Conservation (phyloP, 2,329 filamentous ascomycete species). For the Diaporthe destruens region DNA sequence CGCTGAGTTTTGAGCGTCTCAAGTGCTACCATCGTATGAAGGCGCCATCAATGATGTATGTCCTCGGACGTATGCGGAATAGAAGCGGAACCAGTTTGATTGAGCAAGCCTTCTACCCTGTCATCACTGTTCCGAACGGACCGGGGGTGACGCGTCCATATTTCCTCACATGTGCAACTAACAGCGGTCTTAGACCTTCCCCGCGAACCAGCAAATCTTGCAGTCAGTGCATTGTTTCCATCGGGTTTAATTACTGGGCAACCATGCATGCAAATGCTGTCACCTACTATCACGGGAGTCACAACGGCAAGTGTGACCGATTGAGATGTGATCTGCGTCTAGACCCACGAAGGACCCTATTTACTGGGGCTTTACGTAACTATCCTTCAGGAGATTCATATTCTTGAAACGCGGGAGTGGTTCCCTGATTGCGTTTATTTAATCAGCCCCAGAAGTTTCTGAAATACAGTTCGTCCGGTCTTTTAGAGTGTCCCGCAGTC, state of each 20-base stretch:
- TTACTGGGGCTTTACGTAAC: slow-evolving; percentile 27
- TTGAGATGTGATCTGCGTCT: slow-evolving; percentile 4
- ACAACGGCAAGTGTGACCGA: slow-evolving; percentile 3
- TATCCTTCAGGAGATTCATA: slow-evolving; percentile 1
- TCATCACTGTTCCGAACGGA: neutral
- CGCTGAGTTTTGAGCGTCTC: too few relatives aligned
- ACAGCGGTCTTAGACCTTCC: neutral
- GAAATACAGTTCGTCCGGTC: slow-evolving; percentile 31
- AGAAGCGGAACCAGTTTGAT: too few relatives aligned
- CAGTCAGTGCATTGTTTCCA: neutral
- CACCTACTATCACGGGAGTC: neutral
- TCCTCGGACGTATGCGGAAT: too few relatives aligned
- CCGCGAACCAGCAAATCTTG: neutral
- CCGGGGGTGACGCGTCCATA: neutral
- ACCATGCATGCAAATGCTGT: neutral
- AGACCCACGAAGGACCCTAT: neutral
- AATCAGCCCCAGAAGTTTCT: slow-evolving; percentile 24
- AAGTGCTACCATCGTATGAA: too few relatives aligned
- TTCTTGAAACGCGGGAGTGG: slow-evolving; percentile 20
- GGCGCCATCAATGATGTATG: too few relatives aligned
- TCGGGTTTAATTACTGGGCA: slow-evolving; percentile 1
- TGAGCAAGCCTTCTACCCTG: slow-evolving; percentile 5
- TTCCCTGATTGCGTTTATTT: slow-evolving; percentile 22
- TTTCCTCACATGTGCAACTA: neutral
- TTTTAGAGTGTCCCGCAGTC: slow-evolving; percentile 23